Base-by-base conservation (phyloP, 2,329 filamentous ascomycete species). In the Emmonsiellopsis sp. region DNA sequence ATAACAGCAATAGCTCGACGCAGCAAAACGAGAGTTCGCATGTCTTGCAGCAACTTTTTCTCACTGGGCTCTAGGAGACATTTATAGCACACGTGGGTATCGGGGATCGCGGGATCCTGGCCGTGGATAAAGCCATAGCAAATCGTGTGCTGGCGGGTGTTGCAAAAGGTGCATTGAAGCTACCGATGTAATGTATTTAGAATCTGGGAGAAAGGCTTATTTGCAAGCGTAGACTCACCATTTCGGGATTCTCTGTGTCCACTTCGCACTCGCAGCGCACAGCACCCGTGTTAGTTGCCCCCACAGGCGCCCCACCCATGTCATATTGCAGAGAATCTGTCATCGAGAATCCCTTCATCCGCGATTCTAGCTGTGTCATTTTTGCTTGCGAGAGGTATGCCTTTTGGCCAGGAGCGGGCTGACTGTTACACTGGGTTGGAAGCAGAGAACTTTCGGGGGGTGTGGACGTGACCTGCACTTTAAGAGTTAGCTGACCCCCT, bases 91-190 rank as follows among this genome's bases (percentile, higher is more conserved):
- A 67, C 66, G 59, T 78, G 73, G n/a, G 65, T 55, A 31, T 66
- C 60, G 34, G 72, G 70, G 16, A 76, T 56, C 34, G 68, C 67
- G 8, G 63, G 60, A 57, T 76, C 73, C n/a, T 65, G 56, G 1
- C 53, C 40, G 32, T 58, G 63, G 7, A 61, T 59, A 57, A 72
- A 77, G 5, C 75, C 76, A 54, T 76, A 76, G 60, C 76, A 78
- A 40, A 67, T 59, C 30, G 70, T 52, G 62, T 78, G 76, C 56
- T 78, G 76, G 60, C 68, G 72, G 8, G 65, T 72, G 38, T 65
- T 58, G 57, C 75, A 78, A 55, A 70, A 75, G 10, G 59, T 54
- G 57, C 76, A 78, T 53, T 68, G 51, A n/a, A 76, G 60, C 74
- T 76, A 41, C 7, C 15, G 40, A 41, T 5, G 8, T 60, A 55